Base-by-base conservation (phyloP, 768 basidiomycete genomes). In the Amanita phalloides region DNA sequence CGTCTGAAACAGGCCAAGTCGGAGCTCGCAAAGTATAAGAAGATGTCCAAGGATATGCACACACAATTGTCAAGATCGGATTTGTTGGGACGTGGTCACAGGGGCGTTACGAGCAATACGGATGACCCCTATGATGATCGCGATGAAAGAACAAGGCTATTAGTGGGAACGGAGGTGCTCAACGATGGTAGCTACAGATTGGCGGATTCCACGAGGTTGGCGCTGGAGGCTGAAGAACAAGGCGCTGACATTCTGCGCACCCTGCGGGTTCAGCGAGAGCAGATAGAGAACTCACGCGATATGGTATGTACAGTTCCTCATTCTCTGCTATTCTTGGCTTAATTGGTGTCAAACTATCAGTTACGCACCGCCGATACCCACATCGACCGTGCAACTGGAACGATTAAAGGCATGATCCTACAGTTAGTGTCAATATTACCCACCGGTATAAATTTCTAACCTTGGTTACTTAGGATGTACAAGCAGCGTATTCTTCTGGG, bases 161-260 rank as follows among this genome's bases (percentile, higher is more conserved):
- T 96, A 36, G 68, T 74, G 0, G 92, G 89, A 0, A 86, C 82
- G 0, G 73, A 86, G 55, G 73, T 76, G 8, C 68, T 97, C 41
- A 74, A 78, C 21, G 90, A 95, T 60, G 90, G 91, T 1, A 74
- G 76, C 10, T 66, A 84, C 39, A 68, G 94, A 47, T 64, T 96
- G 51, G 73, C 79, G 47, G 87, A 91, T 45, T 84, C 83, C 10
- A 90, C 92, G 46, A 71, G 91, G 6, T 73, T 96, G 26, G 94
- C 93, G n/a, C 68, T 96, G 32, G 91, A 96, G 73, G 87, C 93
- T 5, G 94, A 96, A 66, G 82, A 86, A 60, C 76, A 91, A 35
- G 94, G 94, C 1, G 85, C 90, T 4, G 91, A 91, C 58, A 95
- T 96, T 57, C 60, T 97, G 65, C 68, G 84, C 57, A 85, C 77